Evolutionary conservation across 2,329 filamentous ascomycete species (phyloP).

Genomic region (Aspergillus fumigatiaffinis): DNA sequence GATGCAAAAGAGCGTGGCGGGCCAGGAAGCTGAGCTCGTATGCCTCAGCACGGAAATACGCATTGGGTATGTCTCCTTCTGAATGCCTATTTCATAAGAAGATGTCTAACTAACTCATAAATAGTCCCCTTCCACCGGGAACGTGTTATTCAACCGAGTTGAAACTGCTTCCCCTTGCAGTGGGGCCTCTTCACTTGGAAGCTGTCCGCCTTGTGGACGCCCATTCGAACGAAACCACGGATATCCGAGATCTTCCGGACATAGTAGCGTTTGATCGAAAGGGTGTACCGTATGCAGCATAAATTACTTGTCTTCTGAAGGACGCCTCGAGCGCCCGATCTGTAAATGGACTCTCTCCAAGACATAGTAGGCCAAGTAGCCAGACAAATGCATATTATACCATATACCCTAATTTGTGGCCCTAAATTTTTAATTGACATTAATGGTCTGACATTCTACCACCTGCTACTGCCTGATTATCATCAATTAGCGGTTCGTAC

Average conservation of each 20-base stretch:
- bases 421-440: neutral
- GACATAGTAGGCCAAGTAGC: neutral
- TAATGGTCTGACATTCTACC: neutral
- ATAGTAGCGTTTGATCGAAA: slow-evolving; percentile 42
- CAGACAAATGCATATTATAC: neutral
- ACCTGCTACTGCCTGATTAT: no score
- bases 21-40: slow-evolving; percentile 51
- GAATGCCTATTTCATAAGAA: neutral
- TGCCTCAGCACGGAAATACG: slow-evolving; percentile 56
- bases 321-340: neutral
- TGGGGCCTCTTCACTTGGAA: slow-evolving; percentile 51
- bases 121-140: slow-evolving; percentile 50
- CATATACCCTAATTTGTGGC: neutral
- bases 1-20: slow-evolving; percentile 48
- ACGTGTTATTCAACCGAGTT: slow-evolving; percentile 56
- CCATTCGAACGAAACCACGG: slow-evolving; percentile 52
- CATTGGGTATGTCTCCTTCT: slow-evolving; percentile 47
- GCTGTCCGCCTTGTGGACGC: slow-evolving; percentile 53
- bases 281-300: neutral
- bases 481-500: no score
- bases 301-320: neutral
- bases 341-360: neutral
- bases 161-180: slow-evolving; percentile 50
- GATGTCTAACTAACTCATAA: slow-evolving; percentile 4
- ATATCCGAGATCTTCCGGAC: slow-evolving; percentile 55